Conservation (phyloP, 2,329 filamentous ascomycete genomes). For the Chrysoporthe puriensis region DNA sequence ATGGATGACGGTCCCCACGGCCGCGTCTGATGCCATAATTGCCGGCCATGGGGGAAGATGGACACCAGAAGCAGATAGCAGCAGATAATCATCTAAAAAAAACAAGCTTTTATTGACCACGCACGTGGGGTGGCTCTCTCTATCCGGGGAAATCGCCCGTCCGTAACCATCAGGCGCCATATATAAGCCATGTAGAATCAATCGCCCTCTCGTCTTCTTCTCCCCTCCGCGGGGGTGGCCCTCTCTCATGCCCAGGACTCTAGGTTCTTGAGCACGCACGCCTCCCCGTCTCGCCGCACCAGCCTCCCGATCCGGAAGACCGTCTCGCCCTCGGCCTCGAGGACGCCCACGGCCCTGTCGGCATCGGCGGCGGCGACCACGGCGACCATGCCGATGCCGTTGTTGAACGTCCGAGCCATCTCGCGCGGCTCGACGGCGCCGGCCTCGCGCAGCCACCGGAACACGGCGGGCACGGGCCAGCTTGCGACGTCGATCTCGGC, state of each 20-base stretch:
- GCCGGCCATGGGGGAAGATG: no score
- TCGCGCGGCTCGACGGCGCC: conserved; percentile 75
- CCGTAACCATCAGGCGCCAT: no score
- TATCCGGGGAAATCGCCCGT: not conserved
- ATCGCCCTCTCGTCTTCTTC: not conserved
- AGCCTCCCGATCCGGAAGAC: conserved; percentile 78
- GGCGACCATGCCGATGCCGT: conserved; percentile 90
- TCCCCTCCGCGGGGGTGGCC: no score
- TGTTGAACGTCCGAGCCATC: conserved; percentile 94
- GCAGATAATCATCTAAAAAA: not conserved
- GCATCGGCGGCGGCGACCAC: conserved; percentile 72
- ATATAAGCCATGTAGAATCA: no score
- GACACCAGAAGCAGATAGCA: no score
- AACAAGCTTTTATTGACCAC: not conserved
- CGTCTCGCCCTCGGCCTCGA: conserved; percentile 73
- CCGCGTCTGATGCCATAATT: no score
- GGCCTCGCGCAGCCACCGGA: conserved; percentile 79
- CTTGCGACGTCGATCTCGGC: conserved; percentile 78
- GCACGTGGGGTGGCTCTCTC: not conserved
- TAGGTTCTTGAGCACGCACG: conserved; percentile 51
- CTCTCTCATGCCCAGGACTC: conserved; percentile 23
- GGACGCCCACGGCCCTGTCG: conserved; percentile 59
- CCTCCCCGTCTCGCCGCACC: conserved; percentile 58
- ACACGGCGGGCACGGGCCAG: conserved; percentile 79
- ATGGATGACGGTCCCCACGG: no score